Evolutionary conservation across 441 rosid species (phyloP).

Genomic region (Populus hybrid): DNA sequence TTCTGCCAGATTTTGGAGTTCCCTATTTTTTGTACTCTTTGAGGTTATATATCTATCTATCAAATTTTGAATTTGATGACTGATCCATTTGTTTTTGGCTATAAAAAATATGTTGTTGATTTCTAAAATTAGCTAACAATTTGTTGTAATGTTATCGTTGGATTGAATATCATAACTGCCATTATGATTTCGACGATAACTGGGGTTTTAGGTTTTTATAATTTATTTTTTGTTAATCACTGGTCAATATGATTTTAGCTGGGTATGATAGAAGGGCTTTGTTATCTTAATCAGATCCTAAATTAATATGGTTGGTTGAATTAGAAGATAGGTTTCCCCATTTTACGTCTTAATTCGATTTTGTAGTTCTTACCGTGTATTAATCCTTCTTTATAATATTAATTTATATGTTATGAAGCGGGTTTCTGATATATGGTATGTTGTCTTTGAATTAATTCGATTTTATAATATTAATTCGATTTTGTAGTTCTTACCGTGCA

Average conservation of each 20-base stretch:
- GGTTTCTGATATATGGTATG: not conserved
- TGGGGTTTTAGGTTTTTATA: not conserved
- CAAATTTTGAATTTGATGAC: not conserved
- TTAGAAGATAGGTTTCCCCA: not conserved
- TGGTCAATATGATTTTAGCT: not conserved
- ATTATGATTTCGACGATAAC: not conserved
- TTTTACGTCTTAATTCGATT: not conserved
- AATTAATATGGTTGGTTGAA: not conserved
- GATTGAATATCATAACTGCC: not conserved
- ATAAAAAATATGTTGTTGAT: not conserved
- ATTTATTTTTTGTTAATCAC: not conserved
- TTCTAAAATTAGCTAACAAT: not conserved
- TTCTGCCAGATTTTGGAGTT: conserved; percentile 6
- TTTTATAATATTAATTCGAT: not conserved
- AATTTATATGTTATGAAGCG: not conserved
- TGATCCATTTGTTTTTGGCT: not conserved
- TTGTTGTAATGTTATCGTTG: not conserved
- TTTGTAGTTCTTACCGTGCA: not conserved
- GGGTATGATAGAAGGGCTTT: not conserved
- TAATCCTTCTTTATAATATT: not conserved
- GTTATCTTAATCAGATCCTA: not conserved
- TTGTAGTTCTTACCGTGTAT: not conserved
- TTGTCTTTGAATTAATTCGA: not conserved
- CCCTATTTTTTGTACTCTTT: not conserved
- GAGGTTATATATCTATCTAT: not conserved